These are phyloP conservation scores for Balansia obtecta DNA, from an alignment of 2,329 filamentous ascomycete species.

Conservation along the genomic window DNA sequence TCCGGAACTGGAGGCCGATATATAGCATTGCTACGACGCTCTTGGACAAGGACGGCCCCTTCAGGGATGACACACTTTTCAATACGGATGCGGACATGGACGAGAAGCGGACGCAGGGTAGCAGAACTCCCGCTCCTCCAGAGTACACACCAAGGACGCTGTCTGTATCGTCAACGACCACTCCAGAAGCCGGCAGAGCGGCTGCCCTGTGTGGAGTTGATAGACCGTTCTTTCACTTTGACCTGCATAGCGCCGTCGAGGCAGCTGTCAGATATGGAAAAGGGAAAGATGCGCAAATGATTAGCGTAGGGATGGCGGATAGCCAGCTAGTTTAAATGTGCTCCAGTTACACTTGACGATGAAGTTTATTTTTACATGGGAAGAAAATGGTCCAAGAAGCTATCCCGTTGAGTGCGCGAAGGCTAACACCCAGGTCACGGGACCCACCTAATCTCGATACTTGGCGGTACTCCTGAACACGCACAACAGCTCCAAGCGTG, in stretches of 20 bases:
- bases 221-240: constrained; percentile 35
- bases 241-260: constrained; percentile 30
- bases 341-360: no score
- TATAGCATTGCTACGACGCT: constrained; percentile 20
- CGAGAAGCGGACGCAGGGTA: constrained; percentile 6
- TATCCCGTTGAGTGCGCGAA: no score
- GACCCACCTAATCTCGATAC: no score
- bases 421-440: no score
- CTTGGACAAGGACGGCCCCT: constrained; percentile 8
- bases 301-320: neutral
- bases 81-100: constrained; percentile 5
- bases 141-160: neutral
- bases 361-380: no score
- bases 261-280: constrained; percentile 18
- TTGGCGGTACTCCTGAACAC: no score
- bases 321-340: neutral
- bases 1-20: constrained; percentile 20
- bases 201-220: constrained; percentile 27
- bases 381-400: no score
- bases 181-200: constrained; percentile 1
- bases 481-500: no score
- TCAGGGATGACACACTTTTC: neutral
- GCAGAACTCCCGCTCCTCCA: neutral
- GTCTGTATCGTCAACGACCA: neutral
- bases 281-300: constrained; percentile 10